Conservation (phyloP, 129 eudicot species). For the Tagetes patula region DNA sequence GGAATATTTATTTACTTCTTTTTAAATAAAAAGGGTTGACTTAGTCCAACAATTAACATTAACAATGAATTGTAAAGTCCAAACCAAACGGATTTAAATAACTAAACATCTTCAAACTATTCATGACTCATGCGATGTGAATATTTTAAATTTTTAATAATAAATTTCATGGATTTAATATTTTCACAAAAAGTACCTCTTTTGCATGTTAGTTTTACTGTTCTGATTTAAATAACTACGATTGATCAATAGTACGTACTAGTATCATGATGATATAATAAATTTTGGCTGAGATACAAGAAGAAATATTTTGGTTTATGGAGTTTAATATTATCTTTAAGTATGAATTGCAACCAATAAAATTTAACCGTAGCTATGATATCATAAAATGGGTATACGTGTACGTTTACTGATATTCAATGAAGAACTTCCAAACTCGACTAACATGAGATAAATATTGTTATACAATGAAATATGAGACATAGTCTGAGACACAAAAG, state of each 20-base stretch:
- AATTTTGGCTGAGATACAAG: too few species aligned
- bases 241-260: neutral
- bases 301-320: too few species aligned
- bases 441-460: too few species aligned
- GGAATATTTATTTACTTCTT: neutral
- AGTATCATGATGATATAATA: neutral
- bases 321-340: too few species aligned
- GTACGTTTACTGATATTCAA: too few species aligned
- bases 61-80: neutral
- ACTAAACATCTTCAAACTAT: slow-evolving; percentile 10
- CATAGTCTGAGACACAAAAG: too few species aligned
- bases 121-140: slow-evolving; percentile 1
- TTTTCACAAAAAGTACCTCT: neutral
- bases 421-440: too few species aligned
- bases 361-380: too few species aligned
- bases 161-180: neutral
- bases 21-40: slow-evolving; percentile 18
- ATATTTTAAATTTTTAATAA: slow-evolving; percentile 11
- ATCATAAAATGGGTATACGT: too few species aligned
- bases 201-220: neutral
- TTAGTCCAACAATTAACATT: slow-evolving; percentile 15
- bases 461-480: too few species aligned
- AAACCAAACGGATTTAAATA: slow-evolving; percentile 17
- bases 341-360: too few species aligned
- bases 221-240: neutral